Conservation (phyloP, 23 red algal species). For the Cyanidiococcus yangmingshanensis region DNA sequence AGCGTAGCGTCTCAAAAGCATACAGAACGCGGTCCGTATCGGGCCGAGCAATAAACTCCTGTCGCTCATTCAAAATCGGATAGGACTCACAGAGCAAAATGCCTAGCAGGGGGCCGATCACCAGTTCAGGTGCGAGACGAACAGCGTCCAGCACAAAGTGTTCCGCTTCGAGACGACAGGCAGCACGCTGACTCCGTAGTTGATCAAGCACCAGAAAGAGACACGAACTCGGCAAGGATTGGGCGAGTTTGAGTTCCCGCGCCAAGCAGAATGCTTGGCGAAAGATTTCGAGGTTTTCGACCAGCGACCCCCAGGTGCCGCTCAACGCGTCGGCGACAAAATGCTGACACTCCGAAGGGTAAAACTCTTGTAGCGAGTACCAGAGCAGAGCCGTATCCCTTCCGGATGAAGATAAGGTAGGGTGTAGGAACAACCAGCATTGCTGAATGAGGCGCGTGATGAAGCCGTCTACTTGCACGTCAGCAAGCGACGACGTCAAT, state of each 20-base stretch:
- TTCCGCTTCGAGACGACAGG: neutral
- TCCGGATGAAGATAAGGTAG: neutral
- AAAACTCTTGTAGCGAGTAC: constrained; percentile 15
- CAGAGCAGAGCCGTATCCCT: neutral
- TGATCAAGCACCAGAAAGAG: neutral
- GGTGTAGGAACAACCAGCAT: constrained; percentile 8
- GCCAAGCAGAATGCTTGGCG: constrained; percentile 1
- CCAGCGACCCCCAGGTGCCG: neutral
- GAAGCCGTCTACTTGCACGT: neutral
- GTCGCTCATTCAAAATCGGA: neutral
- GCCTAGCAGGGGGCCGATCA: neutral
- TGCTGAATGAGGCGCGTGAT: neutral
- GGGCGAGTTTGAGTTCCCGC: neutral
- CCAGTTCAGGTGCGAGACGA: constrained; percentile 3
- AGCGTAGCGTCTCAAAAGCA: neutral
- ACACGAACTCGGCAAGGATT: neutral
- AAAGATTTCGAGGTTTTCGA: neutral
- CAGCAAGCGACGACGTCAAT: neutral
- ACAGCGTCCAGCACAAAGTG: neutral
- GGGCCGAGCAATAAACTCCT: constrained; percentile 11
- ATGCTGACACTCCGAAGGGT: neutral
- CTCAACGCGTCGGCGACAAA: neutral
- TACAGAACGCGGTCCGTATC: neutral
- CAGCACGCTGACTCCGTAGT: neutral
- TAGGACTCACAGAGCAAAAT: constrained; percentile 1